phyloP scores from a whole-genome alignment of 2,329 filamentous ascomycete species.

The Harringtonia lauricola region DNA sequence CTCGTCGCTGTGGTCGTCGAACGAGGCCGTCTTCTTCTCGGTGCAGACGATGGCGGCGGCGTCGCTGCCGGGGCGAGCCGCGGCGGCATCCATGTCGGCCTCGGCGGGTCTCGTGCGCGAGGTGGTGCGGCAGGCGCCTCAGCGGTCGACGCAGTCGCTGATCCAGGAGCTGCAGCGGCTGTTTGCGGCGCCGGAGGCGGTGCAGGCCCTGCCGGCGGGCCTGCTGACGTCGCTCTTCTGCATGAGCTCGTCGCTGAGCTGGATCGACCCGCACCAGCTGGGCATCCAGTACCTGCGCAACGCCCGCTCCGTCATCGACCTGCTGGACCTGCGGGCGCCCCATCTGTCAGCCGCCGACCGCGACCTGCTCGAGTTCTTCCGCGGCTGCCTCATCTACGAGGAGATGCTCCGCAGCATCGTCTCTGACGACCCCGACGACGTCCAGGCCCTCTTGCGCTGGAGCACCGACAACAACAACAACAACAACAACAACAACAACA shows the following conservation, averaged over 20 bases:
- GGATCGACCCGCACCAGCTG: slow-evolving; percentile 70
- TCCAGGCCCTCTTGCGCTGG: slow-evolving; percentile 11
- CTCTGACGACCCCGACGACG: slow-evolving; percentile 19
- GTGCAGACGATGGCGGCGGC: slow-evolving; percentile 30
- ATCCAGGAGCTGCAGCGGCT: slow-evolving; percentile 22
- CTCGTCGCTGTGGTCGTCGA: slow-evolving; percentile 23
- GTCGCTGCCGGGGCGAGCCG: slow-evolving; percentile 22
- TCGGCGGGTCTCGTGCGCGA: too few relatives aligned
- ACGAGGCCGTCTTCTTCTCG: slow-evolving; percentile 24
- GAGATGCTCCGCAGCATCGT: slow-evolving; percentile 28
- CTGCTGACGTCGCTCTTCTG: too few relatives aligned
- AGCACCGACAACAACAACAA: too few relatives aligned
- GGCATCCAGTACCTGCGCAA: slow-evolving; percentile 67
- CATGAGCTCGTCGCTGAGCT: slow-evolving; percentile 82
- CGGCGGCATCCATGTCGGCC: too few relatives aligned
- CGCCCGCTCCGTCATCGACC: slow-evolving; percentile 15
- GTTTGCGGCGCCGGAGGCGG: too few relatives aligned
- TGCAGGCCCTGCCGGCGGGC: too few relatives aligned
- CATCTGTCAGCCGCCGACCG: slow-evolving; percentile 14
- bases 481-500: too few relatives aligned
- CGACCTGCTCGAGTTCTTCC: slow-evolving; percentile 24
- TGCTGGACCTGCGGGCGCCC: slow-evolving; percentile 5
- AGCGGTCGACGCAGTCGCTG: slow-evolving; percentile 21
- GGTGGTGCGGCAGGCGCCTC: slow-evolving; percentile 21
- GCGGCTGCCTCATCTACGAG: slow-evolving; percentile 27